These are phyloP conservation scores for Echites panduratus DNA, from an alignment of 257 asterid species.

Conservation along the genomic window DNA sequence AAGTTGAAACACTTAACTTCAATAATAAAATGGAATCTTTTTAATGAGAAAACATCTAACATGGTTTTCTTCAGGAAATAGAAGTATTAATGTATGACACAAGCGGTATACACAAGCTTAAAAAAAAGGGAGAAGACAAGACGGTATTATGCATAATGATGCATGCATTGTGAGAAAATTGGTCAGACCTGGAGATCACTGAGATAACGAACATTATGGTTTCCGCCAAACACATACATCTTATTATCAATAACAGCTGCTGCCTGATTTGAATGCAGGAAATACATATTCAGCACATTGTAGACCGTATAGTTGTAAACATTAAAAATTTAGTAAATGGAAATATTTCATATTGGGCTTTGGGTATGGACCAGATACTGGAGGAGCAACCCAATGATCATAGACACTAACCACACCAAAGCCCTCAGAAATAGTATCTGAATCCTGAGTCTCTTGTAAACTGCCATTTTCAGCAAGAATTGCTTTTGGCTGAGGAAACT, in stretches of 20 bases:
- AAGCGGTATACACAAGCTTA: not conserved
- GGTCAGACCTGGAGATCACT: constrained; percentile 89
- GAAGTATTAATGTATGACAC: not conserved
- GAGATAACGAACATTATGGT: constrained; percentile 86
- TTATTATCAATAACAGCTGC: constrained; percentile 83
- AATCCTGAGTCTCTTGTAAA: too few species aligned
- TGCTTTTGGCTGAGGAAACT: constrained; percentile 42
- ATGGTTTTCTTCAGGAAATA: constrained; percentile 4
- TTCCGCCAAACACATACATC: constrained; percentile 94
- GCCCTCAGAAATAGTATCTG: too few species aligned
- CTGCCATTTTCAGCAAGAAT: constrained; percentile 65
- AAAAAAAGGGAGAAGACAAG: constrained; percentile 15
- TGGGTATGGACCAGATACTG: constrained; percentile 65
- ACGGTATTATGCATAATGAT: constrained; percentile 3
- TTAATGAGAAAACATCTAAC: not conserved
- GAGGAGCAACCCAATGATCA: constrained; percentile 89
- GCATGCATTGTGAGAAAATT: constrained; percentile 17
- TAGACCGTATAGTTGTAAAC: not conserved
- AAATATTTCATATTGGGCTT: constrained; percentile 76
- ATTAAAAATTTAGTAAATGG: constrained; percentile 11
- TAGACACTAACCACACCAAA: constrained; percentile 55
- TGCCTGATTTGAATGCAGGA: constrained; percentile 62
- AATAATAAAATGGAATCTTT: not conserved
- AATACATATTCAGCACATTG: constrained; percentile 17
- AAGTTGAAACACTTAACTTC: not conserved